These are phyloP conservation scores for Chiua virens DNA, from an alignment of 768 basidiomycete species.

Conservation along the genomic window DNA sequence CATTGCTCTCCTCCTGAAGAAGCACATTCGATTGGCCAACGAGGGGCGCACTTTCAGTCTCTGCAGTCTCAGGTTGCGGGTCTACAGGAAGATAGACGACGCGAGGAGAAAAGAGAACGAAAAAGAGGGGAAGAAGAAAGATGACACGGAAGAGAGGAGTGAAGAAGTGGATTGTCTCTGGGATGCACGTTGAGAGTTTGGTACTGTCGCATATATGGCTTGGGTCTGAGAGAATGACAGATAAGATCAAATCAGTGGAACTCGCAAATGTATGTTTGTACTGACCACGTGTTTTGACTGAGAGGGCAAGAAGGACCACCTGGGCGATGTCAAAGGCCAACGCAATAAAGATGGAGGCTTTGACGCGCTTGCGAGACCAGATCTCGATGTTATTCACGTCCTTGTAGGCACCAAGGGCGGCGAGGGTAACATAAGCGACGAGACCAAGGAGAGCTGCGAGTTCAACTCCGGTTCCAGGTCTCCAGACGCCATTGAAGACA, in stretches of 20 bases:
- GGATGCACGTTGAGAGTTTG: conserved; percentile 30
- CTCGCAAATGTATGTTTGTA: conserved; percentile 4
- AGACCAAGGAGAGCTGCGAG: conserved; percentile 68
- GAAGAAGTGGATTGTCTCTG: conserved; percentile 46
- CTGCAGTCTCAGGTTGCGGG: conserved; percentile 14
- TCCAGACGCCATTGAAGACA: conserved; percentile 68
- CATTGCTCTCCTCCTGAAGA: conserved; percentile 47
- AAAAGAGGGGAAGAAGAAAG: conserved; percentile 58
- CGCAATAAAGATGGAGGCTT: conserved; percentile 50
- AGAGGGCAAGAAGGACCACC: conserved; percentile 51
- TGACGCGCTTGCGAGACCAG: conserved; percentile 63
- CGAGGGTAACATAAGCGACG: conserved; percentile 67
- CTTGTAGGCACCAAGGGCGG: conserved; percentile 78
- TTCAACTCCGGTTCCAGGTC: conserved; percentile 59
- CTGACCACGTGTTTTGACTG: conserved; percentile 37
- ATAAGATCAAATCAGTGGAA: neutral
- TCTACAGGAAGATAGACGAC: conserved; percentile 50
- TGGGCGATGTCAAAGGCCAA: conserved; percentile 61
- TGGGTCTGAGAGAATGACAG: conserved; percentile 8
- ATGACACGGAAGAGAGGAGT: conserved; percentile 69
- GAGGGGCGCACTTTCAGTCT: conserved; percentile 26
- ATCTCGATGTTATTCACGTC: conserved; percentile 68
- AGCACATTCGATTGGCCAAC: conserved; percentile 49
- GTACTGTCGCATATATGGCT: conserved; percentile 17
- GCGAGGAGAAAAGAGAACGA: conserved; percentile 61